Percentiles rank a stretch among this genome's conserved stretches.
These are phyloP conservation scores for Citrus medica DNA, from an alignment of 345 rosid species.

Conservation along the genomic window DNA sequence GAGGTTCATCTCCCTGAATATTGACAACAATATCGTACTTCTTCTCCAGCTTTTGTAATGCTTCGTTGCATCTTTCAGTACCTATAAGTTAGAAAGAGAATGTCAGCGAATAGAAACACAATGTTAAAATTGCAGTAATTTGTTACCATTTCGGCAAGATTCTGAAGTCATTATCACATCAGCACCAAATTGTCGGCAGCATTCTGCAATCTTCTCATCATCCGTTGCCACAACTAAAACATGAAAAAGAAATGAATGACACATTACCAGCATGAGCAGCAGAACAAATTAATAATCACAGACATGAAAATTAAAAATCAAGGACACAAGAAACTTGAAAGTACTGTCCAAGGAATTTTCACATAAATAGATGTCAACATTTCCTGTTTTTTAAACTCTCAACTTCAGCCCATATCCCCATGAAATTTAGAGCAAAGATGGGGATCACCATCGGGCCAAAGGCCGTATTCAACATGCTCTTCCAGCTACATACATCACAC, in stretches of 20 bases:
- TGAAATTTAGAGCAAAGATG: not conserved
- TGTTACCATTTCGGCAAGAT: constrained; percentile 84
- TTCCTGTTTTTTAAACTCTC: not conserved
- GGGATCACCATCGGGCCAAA: not conserved
- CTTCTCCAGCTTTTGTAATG: constrained; percentile 76
- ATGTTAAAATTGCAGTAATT: not conserved
- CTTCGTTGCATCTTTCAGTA: constrained; percentile 88
- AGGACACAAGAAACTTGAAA: not conserved
- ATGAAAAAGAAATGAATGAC: constrained; percentile 5
- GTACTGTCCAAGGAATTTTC: not conserved
- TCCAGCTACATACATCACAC: not conserved
- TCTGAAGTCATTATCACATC: constrained; percentile 97
- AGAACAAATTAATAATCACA: not conserved
- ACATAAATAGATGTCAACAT: not conserved
- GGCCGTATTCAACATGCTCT: not conserved
- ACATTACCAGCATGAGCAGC: not conserved
- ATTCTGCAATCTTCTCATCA: constrained; percentile 84
- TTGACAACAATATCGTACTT: constrained; percentile 89
- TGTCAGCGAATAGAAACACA: constrained; percentile 5
- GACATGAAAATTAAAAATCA: not conserved
- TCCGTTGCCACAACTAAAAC: constrained; percentile 89
- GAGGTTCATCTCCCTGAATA: constrained; percentile 97
- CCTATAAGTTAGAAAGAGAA: constrained; percentile 36
- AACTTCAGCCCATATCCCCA: not conserved
- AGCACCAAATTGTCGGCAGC: constrained; percentile 94